A percentile compares a stretch with the other conserved stretches of the same genome.
Conservation (phyloP, 257 asterid genomes). For the Verbena officinalis region DNA sequence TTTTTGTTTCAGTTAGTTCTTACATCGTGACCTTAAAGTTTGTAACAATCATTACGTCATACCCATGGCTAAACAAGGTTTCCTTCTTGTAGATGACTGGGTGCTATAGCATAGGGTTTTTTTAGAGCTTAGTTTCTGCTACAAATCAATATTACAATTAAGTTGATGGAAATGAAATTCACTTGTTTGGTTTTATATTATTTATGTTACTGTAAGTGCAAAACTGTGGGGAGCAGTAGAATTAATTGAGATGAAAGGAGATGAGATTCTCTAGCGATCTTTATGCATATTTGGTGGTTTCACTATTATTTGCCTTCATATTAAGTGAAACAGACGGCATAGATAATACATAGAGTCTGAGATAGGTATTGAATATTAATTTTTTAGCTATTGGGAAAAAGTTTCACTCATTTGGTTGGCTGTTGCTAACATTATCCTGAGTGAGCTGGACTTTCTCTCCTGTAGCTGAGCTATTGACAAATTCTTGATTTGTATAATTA, state of each 20-base stretch:
- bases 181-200: neutral
- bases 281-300: conserved; percentile 19
- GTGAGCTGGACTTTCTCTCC: neutral
- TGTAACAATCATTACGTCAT: conserved; percentile 6
- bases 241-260: conserved; percentile 10
- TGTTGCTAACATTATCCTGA: conserved; percentile 6
- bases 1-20: conserved; percentile 17
- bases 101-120: neutral
- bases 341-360: neutral
- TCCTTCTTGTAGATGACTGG: conserved; percentile 20
- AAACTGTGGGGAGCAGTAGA: conserved; percentile 10
- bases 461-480: too few species aligned
- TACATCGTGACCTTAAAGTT: conserved; percentile 15
- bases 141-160: neutral
- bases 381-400: conserved; percentile 13
- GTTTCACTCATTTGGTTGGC: conserved; percentile 9
- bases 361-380: neutral
- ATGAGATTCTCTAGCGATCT: conserved; percentile 8
- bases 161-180: conserved; percentile 18
- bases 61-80: neutral
- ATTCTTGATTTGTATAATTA: too few species aligned
- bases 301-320: neutral
- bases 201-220: neutral
- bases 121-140: neutral
- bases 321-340: conserved; percentile 6